Evolutionary conservation across 306 rosid species (phyloP).

Genomic region (Quercus robur): DNA sequence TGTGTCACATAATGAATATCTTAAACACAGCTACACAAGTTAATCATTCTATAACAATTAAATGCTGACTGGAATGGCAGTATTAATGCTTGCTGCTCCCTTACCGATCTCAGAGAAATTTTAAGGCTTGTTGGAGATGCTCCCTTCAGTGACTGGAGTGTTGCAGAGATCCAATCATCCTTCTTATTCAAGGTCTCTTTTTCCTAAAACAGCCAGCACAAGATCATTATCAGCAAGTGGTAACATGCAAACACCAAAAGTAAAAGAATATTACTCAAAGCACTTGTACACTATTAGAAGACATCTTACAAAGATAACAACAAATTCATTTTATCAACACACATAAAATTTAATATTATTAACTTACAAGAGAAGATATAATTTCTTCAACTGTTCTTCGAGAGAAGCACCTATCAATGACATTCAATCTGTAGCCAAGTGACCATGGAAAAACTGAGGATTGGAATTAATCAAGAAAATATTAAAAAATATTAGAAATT

Average conservation of each 20-base stretch:
- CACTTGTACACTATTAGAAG: background rate
- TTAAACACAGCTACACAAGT: background rate
- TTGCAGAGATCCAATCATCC: slow-evolving; percentile 60
- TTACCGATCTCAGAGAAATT: slow-evolving; percentile 78
- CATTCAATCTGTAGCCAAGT: slow-evolving; percentile 49
- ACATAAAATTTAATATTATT: slow-evolving; percentile 4
- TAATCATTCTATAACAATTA: background rate
- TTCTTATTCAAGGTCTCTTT: slow-evolving; percentile 39
- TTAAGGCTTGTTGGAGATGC: slow-evolving; percentile 91
- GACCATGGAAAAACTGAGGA: slow-evolving; percentile 14
- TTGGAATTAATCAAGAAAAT: background rate
- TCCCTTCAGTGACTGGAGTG: slow-evolving; percentile 63
- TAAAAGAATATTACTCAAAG: background rate
- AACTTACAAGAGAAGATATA: slow-evolving; percentile 72
- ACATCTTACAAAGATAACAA: background rate
- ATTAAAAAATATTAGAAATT: background rate
- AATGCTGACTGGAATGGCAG: slow-evolving; percentile 1
- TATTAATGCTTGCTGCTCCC: slow-evolving; percentile 6
- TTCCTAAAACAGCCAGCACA: slow-evolving; percentile 48
- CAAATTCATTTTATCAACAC: background rate
- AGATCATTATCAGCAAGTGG: slow-evolving; percentile 14
- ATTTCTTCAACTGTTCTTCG: slow-evolving; percentile 66
- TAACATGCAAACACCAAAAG: slow-evolving; percentile 3
- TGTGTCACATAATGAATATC: background rate
- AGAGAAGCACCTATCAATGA: slow-evolving; percentile 81